Evolutionary conservation across 371 early-diverging fungal genomes (phyloP), one percentile per base, ranked within the genome.

Genomic region (Rhizopus stolonifer): DNA sequence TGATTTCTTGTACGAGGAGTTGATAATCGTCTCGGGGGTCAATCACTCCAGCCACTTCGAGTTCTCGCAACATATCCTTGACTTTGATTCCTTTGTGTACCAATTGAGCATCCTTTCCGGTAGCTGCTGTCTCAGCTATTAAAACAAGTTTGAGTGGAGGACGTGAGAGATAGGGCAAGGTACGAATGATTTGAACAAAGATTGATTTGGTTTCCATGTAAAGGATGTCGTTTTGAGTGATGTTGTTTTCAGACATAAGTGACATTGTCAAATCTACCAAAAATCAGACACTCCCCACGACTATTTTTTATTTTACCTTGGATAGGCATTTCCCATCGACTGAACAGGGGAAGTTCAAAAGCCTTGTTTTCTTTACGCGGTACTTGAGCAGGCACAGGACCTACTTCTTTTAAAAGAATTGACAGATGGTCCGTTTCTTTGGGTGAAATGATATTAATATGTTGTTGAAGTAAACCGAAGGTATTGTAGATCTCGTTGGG

Each of bases 401-500:
- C 93, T 3, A 94, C 73, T 58, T 94, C 95, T 34, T 79, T 82
- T 33, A 95, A 60, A 36, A 89, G 76, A 6, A 87, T 79, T 23
- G 90, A 79, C 36, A 96, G 69, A 51, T 93, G 93, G 46, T 89
- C 82, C 58, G 90, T 88, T 29, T 86, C 86, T 47, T 84, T 79
- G 0, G 94, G 90, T 39, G 90, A 84, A 56, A 96, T 60, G 7
- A 81, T 74, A 54, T 93, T 89, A 55, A 87, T 56, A 62, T 95
- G 94, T 70, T 92, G 89, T 9, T 82, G 65, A 47, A 96, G 68
- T 23, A 95, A 73, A n/a, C 86, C 76, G 39, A 93, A 91, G 11
- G 92, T 94, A 56, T 86, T 91, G 73, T 90, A 93, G 54, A 96
- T 87, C 80, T 96, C 96, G 68, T 96, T 95, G 25, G 93, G 68